Base-by-base conservation (phyloP, 2,329 filamentous ascomycete genomes). In the Apiospora marii region DNA sequence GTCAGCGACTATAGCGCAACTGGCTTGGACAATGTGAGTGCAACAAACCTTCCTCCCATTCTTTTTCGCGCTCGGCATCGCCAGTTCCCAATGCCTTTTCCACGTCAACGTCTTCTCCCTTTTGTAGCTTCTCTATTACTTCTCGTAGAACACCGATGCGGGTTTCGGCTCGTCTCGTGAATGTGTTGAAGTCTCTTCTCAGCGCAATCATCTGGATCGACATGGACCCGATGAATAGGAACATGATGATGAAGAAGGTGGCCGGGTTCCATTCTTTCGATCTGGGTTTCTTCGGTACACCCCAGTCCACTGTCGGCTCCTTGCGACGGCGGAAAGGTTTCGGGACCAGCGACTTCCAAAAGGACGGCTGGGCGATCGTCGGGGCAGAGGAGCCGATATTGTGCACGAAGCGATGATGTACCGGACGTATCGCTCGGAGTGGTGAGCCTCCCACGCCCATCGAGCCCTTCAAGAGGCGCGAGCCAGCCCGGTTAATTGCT, bases 151-250 rank as follows among this genome's bases (percentile, higher is more conserved):
- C 80, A 3, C 87, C 89, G 74, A 99, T 93, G 80, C 93, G 92
- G 8, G 93, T 91, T 77, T 98, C 93, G 6, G 95, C 92, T 76
- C 91, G 91, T 69, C 95, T 90, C 79, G 87, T 90, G 77, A 93
- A 95, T 13, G 91, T 90, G 44, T 88, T 87, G 79, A 92, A 93
- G 69, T 95, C 92, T 77, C 93, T 93, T 78, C 92, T 92, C 78
- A 98, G 82, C 48, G 91, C 88, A 79, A 99, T 92, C 87, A 96
- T 93, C 78, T 98, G 94, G 77, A 99, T 98, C 19, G 96, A 94
- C 87, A 98, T 97, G 74, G 94, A 98, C 4, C 97, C 97, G 75
- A 98, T 96, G 75, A 98, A 88, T 53, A 95, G 86, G 79, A 95
- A 95, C 75, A 96, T 94, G 77, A 92, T 86, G 76, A 96, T 94